Evolutionary conservation across 169 alveolate species (phyloP).

Genomic region (Cryptosporidium xiaoi): DNA sequence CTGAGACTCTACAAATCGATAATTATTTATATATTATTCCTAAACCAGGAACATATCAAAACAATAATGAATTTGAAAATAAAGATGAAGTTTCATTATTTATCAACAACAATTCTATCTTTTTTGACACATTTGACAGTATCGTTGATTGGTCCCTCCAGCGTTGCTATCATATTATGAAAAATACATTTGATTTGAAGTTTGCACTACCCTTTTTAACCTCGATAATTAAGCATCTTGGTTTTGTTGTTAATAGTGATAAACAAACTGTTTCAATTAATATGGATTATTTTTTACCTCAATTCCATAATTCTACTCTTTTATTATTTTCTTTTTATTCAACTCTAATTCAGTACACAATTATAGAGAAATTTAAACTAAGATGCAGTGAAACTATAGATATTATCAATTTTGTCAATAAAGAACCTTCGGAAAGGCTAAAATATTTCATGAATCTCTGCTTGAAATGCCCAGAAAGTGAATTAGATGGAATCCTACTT

Average conservation of each 20-base stretch:
- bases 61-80: background rate
- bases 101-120: background rate
- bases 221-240: slow-evolving; percentile 26
- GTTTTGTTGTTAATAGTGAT: background rate
- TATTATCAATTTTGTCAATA: slow-evolving; percentile 10
- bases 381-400: background rate
- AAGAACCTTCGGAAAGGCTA: slow-evolving; percentile 24
- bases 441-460: slow-evolving; percentile 11
- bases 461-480: background rate
- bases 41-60: slow-evolving; percentile 7
- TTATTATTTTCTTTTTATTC: slow-evolving; percentile 36
- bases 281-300: background rate
- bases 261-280: background rate
- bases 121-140: slow-evolving; percentile 10
- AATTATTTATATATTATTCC: slow-evolving; percentile 26
- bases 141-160: slow-evolving; percentile 43
- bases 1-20: slow-evolving; percentile 46
- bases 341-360: slow-evolving; percentile 25
- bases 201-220: slow-evolving; percentile 61
- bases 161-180: slow-evolving; percentile 51
- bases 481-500: background rate
- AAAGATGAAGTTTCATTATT: background rate
- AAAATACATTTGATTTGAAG: slow-evolving; percentile 30
- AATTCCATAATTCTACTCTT: background rate
- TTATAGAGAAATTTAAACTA: background rate